Percentiles rank a stretch among this genome's conserved stretches.
These are phyloP conservation scores for Clarireedia monteithiana DNA, from an alignment of 2,329 filamentous ascomycete species.

Conservation along the genomic window DNA sequence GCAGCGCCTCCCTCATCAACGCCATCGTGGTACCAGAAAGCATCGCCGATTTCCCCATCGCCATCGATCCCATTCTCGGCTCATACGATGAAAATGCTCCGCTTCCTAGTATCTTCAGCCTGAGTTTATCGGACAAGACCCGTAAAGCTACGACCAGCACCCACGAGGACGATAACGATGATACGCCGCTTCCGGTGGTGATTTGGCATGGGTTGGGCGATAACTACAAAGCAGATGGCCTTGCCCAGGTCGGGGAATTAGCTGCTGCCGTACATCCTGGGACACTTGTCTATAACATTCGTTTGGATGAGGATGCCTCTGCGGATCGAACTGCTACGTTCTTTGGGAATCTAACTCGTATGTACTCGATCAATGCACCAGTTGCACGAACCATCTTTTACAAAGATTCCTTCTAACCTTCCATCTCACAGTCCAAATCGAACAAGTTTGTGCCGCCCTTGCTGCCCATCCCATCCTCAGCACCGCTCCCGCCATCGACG, in stretches of 20 bases:
- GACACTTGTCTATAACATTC: slow-evolving; percentile 76
- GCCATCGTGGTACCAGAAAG: slow-evolving; percentile 13
- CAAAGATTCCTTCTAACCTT: not conserved
- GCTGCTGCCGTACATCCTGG: slow-evolving; percentile 68
- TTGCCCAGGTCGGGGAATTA: slow-evolving; percentile 63
- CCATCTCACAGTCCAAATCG: slow-evolving; percentile 49
- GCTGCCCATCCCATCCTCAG: slow-evolving; percentile 70
- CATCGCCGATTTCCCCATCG: not conserved
- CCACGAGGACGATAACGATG: slow-evolving; percentile 32
- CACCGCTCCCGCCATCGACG: slow-evolving; percentile 77
- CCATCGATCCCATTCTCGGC: not conserved
- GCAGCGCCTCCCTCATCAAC: slow-evolving; percentile 13
- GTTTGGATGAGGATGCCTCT: slow-evolving; percentile 51
- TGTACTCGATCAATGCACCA: not conserved
- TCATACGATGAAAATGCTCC: not conserved
- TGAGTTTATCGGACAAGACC: slow-evolving; percentile 5
- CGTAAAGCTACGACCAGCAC: not conserved
- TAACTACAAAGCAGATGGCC: slow-evolving; percentile 66
- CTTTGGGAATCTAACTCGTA: slow-evolving; percentile 71
- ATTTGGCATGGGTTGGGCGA: slow-evolving; percentile 88
- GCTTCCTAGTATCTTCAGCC: slow-evolving; percentile 6
- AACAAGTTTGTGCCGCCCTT: slow-evolving; percentile 69
- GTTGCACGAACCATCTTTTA: not conserved
- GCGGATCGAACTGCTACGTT: slow-evolving; percentile 79
- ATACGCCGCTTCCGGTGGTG: slow-evolving; percentile 76